phyloP scores from a whole-genome alignment of 2,329 filamentous ascomycete species.

The Meredithiella fracta region DNA sequence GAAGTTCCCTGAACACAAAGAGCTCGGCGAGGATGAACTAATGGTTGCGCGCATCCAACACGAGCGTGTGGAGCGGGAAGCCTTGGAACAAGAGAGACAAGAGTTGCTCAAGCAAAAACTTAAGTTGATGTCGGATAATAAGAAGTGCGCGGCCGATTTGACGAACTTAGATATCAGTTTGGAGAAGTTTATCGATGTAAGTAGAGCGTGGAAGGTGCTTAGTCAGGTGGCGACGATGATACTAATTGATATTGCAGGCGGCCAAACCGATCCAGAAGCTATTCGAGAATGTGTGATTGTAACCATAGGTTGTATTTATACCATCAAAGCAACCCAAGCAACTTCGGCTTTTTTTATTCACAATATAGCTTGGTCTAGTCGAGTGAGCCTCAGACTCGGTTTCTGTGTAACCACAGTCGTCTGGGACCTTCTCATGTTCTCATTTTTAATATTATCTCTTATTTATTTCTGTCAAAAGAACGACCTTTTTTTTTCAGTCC shows the following conservation, averaged over 20 bases:
- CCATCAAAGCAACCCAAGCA: too few species aligned
- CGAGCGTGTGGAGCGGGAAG: constrained; percentile 69
- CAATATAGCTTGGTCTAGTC: neutral
- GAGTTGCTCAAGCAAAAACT: constrained; percentile 52
- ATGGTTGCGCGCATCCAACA: constrained; percentile 87
- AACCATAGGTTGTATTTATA: neutral
- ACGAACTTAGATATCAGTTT: constrained; percentile 81
- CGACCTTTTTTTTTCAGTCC: too few species aligned
- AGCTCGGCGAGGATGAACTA: constrained; percentile 58
- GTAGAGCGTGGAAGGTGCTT: constrained; percentile 20
- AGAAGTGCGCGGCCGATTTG: constrained; percentile 82
- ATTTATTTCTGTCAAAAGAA: too few species aligned
- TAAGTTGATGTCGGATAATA: constrained; percentile 55
- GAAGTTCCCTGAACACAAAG: constrained; percentile 57
- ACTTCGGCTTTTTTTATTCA: neutral
- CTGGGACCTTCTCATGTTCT: too few species aligned
- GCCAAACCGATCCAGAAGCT: constrained; percentile 77
- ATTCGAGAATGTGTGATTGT: constrained; percentile 53
- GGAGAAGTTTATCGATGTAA: constrained; percentile 81
- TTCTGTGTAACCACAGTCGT: neutral
- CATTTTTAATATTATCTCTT: too few species aligned
- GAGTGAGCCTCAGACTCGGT: neutral
- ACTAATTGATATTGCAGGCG: constrained; percentile 34
- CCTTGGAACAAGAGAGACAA: constrained; percentile 69
- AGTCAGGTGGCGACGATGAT: neutral